Evolutionary conservation across 192 early-diverging fungal species (phyloP).

Genomic region (Coemansia sp.): DNA sequence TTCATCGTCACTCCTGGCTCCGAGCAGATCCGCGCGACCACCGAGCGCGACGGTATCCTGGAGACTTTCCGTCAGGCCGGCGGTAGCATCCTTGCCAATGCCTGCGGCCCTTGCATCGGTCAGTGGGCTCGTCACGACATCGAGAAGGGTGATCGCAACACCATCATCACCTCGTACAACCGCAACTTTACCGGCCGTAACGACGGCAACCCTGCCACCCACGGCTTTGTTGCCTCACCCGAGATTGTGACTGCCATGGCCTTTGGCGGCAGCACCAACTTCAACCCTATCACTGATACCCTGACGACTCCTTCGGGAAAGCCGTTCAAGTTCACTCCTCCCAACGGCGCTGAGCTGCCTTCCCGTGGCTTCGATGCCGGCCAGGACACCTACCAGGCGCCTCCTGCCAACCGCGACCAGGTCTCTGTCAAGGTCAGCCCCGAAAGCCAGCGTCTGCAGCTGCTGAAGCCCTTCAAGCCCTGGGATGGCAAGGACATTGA

Average conservation of each 20-base stretch:
- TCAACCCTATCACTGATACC: slow-evolving; percentile 93
- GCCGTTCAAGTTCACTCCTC: slow-evolving; percentile 89
- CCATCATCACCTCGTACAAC: slow-evolving; percentile 99
- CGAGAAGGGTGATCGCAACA: slow-evolving; percentile 95
- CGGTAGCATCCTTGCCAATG: slow-evolving; percentile 92
- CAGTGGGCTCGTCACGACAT: slow-evolving; percentile 98
- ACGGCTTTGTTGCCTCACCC: slow-evolving; percentile 94
- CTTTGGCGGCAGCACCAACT: slow-evolving; percentile 88
- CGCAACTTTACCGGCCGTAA: slow-evolving; percentile 99
- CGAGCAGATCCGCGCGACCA: slow-evolving; percentile 96
- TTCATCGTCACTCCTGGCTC: slow-evolving; percentile 96
- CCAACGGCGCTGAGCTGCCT: slow-evolving; percentile 87
- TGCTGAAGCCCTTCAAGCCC: slow-evolving; percentile 79
- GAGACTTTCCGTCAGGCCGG: slow-evolving; percentile 74
- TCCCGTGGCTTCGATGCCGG: slow-evolving; percentile 92
- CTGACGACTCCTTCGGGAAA: slow-evolving; percentile 85
- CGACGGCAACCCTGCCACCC: slow-evolving; percentile 96
- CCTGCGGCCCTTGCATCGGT: slow-evolving; percentile 98
- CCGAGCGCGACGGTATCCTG: slow-evolving; percentile 87
- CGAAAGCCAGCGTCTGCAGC: slow-evolving; percentile 87
- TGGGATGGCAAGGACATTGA: slow-evolving; percentile 90
- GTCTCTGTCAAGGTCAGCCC: slow-evolving; percentile 79
- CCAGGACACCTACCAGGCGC: slow-evolving; percentile 91
- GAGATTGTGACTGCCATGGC: slow-evolving; percentile 95
- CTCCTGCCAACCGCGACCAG: slow-evolving; percentile 76